These are phyloP conservation scores for Polyporus tsugae DNA, from an alignment of 1,284 basidiomycete genomes.

Conservation along the genomic window DNA sequence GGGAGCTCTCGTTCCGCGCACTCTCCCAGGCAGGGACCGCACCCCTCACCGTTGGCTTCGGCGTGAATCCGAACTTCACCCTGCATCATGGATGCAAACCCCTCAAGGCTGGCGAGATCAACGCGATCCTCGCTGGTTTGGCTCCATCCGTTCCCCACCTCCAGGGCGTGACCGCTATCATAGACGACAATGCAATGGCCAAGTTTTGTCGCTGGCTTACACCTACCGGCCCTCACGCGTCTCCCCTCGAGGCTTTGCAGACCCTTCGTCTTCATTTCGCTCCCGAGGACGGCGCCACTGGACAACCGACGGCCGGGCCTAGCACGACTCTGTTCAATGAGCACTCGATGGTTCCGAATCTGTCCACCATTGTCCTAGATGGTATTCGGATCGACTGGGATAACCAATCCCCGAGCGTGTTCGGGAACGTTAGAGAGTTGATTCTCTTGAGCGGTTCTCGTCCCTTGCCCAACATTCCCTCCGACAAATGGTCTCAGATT, in stretches of 20 bases:
- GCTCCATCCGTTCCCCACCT: neutral
- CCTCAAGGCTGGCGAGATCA: slow-evolving; percentile 1
- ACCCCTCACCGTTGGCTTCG: slow-evolving; percentile 64
- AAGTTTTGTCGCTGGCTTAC: slow-evolving; percentile 1
- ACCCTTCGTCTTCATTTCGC: neutral
- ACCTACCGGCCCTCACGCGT: neutral
- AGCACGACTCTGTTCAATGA: slow-evolving; percentile 10
- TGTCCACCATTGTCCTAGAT: slow-evolving; percentile 59
- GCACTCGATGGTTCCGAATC: slow-evolving; percentile 33
- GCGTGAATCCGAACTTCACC: slow-evolving; percentile 44
- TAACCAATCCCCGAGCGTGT: slow-evolving; percentile 18
- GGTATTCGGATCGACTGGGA: slow-evolving; percentile 67
- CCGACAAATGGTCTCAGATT: slow-evolving; percentile 58
- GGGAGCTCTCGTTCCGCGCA: slow-evolving; percentile 46
- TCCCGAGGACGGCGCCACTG: neutral
- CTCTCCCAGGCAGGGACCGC: slow-evolving; percentile 60
- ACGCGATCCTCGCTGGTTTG: neutral
- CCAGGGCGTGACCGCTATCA: neutral
- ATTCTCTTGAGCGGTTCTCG: slow-evolving; percentile 51
- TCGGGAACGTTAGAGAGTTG: neutral
- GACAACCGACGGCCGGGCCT: neutral
- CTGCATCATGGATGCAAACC: neutral
- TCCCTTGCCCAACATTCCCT: slow-evolving; percentile 54
- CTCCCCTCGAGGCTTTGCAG: neutral
- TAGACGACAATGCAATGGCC: neutral